Percentiles rank a stretch among this genome's conserved stretches.
phyloP scores from a whole-genome alignment of 352 stramenopile genomes.

The Saprolegnia diclina region DNA sequence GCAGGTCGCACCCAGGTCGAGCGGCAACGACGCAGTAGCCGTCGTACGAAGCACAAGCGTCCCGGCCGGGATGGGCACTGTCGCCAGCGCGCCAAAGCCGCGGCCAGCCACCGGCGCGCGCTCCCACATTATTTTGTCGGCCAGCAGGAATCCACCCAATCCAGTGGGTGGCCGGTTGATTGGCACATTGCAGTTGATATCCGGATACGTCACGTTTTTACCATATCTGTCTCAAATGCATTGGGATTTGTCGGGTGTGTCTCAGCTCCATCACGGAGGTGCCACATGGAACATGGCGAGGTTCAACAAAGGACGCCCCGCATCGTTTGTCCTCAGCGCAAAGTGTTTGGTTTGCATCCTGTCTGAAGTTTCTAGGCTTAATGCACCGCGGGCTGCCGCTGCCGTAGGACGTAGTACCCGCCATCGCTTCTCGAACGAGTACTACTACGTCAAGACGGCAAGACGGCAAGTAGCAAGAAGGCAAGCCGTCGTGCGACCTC shows the following conservation, averaged over 20 bases:
- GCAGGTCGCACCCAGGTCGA: constrained; percentile 9
- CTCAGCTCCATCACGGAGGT: not conserved
- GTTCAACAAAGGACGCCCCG: not conserved
- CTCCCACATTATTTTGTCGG: not conserved
- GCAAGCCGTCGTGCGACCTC: no score
- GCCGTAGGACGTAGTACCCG: no score
- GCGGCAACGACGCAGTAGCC: not conserved
- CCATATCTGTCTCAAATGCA: not conserved
- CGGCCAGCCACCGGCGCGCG: not conserved
- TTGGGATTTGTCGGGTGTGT: not conserved
- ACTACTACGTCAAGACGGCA: no score
- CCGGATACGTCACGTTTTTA: constrained; percentile 6
- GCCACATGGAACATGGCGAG: not conserved
- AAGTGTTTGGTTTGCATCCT: no score
- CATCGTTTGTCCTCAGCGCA: not conserved
- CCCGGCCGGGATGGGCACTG: constrained; percentile 3
- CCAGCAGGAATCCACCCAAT: not conserved
- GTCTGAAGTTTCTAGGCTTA: no score
- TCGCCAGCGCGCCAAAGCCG: constrained; percentile 10
- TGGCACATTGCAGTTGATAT: constrained; percentile 7
- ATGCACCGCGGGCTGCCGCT: no score
- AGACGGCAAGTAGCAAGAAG: no score
- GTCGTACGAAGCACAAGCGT: not conserved
- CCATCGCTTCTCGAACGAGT: no score
- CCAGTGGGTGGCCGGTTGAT: not conserved